Conservation (phyloP, 2,329 filamentous ascomycete species). For the Teratosphaeria epicoccoides region DNA sequence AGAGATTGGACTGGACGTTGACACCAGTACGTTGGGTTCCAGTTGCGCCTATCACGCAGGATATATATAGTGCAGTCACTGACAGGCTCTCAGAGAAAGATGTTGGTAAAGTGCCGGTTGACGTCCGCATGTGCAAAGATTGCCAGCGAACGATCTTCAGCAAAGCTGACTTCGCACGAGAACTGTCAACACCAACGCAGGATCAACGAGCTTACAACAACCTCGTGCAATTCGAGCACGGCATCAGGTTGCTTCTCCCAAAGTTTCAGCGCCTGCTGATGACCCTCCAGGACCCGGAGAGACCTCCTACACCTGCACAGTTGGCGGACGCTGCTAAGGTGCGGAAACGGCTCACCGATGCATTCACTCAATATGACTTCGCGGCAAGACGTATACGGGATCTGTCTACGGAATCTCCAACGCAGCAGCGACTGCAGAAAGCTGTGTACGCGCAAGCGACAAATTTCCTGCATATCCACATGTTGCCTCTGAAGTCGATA, state of each 20-base stretch:
- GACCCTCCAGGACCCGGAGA: slow-evolving; percentile 61
- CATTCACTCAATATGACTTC: slow-evolving; percentile 76
- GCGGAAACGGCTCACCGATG: slow-evolving; percentile 78
- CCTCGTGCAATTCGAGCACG: slow-evolving; percentile 74
- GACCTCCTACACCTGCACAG: slow-evolving; percentile 55
- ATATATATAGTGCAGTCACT: slow-evolving; percentile 20
- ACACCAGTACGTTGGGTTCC: slow-evolving; percentile 41
- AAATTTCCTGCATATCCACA: slow-evolving; percentile 75
- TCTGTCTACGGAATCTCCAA: slow-evolving; percentile 58
- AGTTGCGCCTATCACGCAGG: slow-evolving; percentile 12
- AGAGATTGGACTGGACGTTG: slow-evolving; percentile 71
- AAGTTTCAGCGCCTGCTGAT: slow-evolving; percentile 70
- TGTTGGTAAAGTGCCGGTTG: slow-evolving; percentile 53
- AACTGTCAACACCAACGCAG: slow-evolving; percentile 55
- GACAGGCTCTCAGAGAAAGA: slow-evolving; percentile 29
- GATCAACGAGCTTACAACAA: slow-evolving; percentile 76
- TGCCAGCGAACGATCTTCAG: slow-evolving; percentile 65
- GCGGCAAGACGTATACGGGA: slow-evolving; percentile 74
- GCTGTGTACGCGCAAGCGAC: slow-evolving; percentile 75
- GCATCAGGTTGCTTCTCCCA: slow-evolving; percentile 70
- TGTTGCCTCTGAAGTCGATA: slow-evolving; percentile 63
- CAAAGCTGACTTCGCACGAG: slow-evolving; percentile 66
- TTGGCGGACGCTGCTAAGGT: slow-evolving; percentile 80
- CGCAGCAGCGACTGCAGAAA: slow-evolving; percentile 66
- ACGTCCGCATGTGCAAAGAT: slow-evolving; percentile 85